Evolutionary conservation across 345 rosid species (phyloP).

Genomic region (Citrus mangshanensis): DNA sequence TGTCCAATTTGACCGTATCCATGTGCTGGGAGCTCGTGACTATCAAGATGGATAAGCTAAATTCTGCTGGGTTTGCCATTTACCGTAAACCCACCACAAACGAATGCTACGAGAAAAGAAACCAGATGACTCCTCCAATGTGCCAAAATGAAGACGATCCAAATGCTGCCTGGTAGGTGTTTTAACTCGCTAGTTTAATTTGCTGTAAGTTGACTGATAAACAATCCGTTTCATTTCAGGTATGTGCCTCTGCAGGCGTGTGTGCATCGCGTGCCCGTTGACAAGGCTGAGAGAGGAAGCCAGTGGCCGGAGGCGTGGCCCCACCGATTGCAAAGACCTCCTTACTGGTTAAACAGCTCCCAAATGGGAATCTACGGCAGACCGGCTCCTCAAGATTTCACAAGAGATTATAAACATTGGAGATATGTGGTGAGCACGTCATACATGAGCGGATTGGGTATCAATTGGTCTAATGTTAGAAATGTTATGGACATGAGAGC

Average conservation of each 20-base stretch:
- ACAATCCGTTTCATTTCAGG: conserved; percentile 40
- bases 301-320: conserved; percentile 89
- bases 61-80: conserved; percentile 70
- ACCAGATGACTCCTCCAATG: conserved; percentile 63
- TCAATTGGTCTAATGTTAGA: conserved; percentile 80
- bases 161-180: conserved; percentile 78
- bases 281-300: conserved; percentile 51
- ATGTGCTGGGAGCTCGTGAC: conserved; percentile 94
- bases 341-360: conserved; percentile 78
- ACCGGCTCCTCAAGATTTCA: conserved; percentile 82
- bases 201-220: no score
- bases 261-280: conserved; percentile 63
- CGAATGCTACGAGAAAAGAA: conserved; percentile 74
- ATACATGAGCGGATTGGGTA: conserved; percentile 71
- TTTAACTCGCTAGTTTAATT: neutral
- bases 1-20: conserved; percentile 66
- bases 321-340: conserved; percentile 53
- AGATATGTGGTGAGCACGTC: conserved; percentile 59
- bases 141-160: conserved; percentile 73
- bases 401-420: conserved; percentile 75
- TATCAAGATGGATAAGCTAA: conserved; percentile 69
- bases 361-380: conserved; percentile 93
- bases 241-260: conserved; percentile 82
- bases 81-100: conserved; percentile 73
- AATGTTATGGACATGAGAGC: conserved; percentile 97